These are phyloP conservation scores for Rosa persica DNA, from an alignment of 306 rosid genomes.

Conservation along the genomic window DNA sequence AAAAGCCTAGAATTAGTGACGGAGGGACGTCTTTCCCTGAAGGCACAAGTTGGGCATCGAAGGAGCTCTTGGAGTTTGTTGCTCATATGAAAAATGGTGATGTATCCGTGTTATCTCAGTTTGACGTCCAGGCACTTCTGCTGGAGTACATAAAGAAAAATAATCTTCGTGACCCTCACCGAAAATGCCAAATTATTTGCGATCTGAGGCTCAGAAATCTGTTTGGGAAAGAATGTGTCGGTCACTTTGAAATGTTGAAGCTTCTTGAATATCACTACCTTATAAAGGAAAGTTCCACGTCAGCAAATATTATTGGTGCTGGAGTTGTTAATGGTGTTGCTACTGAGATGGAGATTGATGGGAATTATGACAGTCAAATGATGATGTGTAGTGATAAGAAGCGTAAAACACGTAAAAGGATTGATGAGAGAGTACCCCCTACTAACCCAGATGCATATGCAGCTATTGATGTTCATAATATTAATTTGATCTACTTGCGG, in stretches of 20 bases:
- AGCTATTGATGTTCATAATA: slow-evolving; percentile 76
- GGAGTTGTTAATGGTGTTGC: slow-evolving; percentile 45
- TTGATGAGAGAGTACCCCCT: slow-evolving; percentile 39
- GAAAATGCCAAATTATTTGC: slow-evolving; percentile 66
- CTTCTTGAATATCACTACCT: slow-evolving; percentile 84
- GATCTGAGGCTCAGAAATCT: slow-evolving; percentile 70
- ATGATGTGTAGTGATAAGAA: slow-evolving; percentile 49
- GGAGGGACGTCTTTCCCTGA: slow-evolving; percentile 34
- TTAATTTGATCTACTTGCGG: slow-evolving; percentile 74
- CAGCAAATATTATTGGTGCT: slow-evolving; percentile 32
- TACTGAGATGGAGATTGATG: slow-evolving; percentile 49
- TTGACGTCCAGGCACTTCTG: slow-evolving; percentile 68
- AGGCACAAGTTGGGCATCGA: slow-evolving; percentile 75
- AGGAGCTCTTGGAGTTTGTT: slow-evolving; percentile 91
- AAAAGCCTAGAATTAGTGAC: slow-evolving; percentile 37
- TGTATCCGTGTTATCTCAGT: slow-evolving; percentile 57
- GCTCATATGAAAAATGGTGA: slow-evolving; percentile 84
- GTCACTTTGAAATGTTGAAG: slow-evolving; percentile 76
- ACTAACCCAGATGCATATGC: slow-evolving; percentile 65
- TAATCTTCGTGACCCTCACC: slow-evolving; percentile 80
- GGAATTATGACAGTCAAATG: slow-evolving; percentile 37
- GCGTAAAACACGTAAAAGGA: slow-evolving; percentile 45
- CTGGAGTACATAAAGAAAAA: slow-evolving; percentile 69
- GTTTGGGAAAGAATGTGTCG: slow-evolving; percentile 69
- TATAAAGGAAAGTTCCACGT: slow-evolving; percentile 40